Conservation (phyloP, 768 basidiomycete genomes). For the Phanerochaete sordida region DNA sequence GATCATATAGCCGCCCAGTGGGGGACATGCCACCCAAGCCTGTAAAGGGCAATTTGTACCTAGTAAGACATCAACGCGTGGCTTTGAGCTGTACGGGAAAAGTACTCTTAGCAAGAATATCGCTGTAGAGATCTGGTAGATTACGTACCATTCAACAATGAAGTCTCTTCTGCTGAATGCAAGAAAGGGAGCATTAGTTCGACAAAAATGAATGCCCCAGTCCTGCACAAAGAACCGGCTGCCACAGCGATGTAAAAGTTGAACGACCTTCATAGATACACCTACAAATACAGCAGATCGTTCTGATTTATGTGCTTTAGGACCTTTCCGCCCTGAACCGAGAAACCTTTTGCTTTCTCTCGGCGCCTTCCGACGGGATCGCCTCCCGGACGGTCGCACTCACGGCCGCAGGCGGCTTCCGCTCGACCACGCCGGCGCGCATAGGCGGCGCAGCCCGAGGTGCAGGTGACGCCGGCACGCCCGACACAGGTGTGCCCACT, state of each 20-base stretch:
- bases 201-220: too few relatives aligned
- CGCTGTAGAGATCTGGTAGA: too few relatives aligned
- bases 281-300: background rate
- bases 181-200: too few relatives aligned
- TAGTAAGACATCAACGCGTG: too few relatives aligned
- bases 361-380: background rate
- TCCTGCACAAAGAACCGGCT: too few relatives aligned
- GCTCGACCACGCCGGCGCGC: background rate
- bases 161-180: too few relatives aligned
- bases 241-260: background rate
- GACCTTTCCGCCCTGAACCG: conserved; percentile 11
- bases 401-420: conserved; percentile 1
- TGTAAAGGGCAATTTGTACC: too few relatives aligned
- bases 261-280: background rate
- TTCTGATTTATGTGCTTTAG: background rate
- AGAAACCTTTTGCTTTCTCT: conserved; percentile 6
- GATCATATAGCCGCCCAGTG: too few relatives aligned
- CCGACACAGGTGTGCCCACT: background rate
- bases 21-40: too few relatives aligned
- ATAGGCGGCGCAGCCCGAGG: background rate
- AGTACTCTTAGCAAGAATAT: too few relatives aligned
- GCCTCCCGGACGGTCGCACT: background rate
- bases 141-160: too few relatives aligned
- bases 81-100: too few relatives aligned
- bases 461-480: background rate